Conservation (phyloP, 352 stramenopile genomes). For the Stramenopiles sp. region DNA sequence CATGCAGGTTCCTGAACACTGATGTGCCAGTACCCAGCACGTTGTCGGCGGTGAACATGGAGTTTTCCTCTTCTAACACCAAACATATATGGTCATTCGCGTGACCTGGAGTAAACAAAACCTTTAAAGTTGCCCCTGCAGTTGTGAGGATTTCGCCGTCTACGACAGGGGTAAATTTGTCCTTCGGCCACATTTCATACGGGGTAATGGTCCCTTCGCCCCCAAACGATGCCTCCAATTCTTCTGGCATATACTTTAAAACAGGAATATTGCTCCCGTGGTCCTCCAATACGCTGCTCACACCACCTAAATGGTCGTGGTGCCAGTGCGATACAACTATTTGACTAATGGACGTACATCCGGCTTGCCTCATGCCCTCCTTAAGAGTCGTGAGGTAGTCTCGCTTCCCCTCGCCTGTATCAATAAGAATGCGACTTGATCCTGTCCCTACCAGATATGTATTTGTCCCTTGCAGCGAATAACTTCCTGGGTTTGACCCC, state of each 20-base stretch:
- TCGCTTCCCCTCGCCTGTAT: conserved; percentile 46
- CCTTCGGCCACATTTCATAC: neutral
- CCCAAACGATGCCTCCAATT: neutral
- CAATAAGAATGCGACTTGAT: conserved; percentile 38
- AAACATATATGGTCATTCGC: conserved; percentile 60
- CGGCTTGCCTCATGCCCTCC: conserved; percentile 27
- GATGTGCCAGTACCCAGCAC: conserved; percentile 52
- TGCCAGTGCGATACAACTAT: conserved; percentile 66
- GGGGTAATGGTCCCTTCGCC: neutral
- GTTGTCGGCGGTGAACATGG: conserved; percentile 56
- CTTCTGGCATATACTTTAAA: neutral
- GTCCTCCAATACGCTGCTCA: conserved; percentile 23
- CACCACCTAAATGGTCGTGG: conserved; percentile 57
- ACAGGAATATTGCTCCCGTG: neutral
- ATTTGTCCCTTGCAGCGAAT: conserved; percentile 66
- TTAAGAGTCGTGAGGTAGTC: conserved; percentile 33
- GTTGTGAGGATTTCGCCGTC: neutral
- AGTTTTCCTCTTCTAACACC: conserved; percentile 28
- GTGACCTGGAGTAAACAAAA: conserved; percentile 36
- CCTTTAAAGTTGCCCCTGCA: neutral
- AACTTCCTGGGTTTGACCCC: conserved; percentile 52
- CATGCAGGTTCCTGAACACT: conserved; percentile 50
- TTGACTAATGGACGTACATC: conserved; percentile 35
- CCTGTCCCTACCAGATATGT: conserved; percentile 60
- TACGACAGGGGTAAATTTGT: neutral